These are phyloP conservation scores for Hemerocallis citrina DNA, from an alignment of 106 monocot species.

Conservation along the genomic window DNA sequence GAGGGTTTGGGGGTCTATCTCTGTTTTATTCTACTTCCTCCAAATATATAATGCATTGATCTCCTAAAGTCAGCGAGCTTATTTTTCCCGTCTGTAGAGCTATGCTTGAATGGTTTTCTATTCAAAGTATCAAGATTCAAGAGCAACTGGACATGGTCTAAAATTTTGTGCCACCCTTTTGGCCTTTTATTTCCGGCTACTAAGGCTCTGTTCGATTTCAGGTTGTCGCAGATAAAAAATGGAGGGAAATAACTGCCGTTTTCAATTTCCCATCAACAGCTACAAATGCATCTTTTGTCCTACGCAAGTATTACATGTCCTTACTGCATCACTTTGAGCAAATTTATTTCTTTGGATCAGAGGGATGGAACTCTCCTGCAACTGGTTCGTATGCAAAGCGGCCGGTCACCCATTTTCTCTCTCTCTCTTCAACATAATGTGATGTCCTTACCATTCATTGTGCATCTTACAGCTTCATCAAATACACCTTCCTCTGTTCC, in stretches of 20 bases:
- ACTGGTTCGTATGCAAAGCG: slow-evolving; percentile 17
- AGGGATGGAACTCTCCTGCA: slow-evolving; percentile 36
- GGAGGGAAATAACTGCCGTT: slow-evolving; percentile 80
- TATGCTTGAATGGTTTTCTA: background rate
- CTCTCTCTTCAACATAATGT: background rate
- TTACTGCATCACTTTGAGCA: slow-evolving; percentile 81
- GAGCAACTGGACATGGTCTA: too few relatives aligned
- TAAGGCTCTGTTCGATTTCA: slow-evolving; percentile 19
- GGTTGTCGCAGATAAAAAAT: slow-evolving; percentile 68
- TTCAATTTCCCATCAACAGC: slow-evolving; percentile 95
- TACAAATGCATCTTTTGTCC: slow-evolving; percentile 94
- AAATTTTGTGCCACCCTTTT: too few relatives aligned
- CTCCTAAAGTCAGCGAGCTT: background rate
- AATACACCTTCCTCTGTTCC: slow-evolving; percentile 7
- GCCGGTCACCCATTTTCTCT: background rate
- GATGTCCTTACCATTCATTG: background rate
- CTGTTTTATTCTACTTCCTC: background rate
- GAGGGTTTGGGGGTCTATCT: too few relatives aligned
- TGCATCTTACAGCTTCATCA: slow-evolving; percentile 12
- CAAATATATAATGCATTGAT: background rate
- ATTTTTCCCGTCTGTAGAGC: background rate
- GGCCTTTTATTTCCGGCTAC: too few relatives aligned
- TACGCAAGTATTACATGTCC: slow-evolving; percentile 83
- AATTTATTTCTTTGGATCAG: slow-evolving; percentile 64
- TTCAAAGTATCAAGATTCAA: too few relatives aligned